Percentiles rank a stretch among this genome's conserved stretches.
These are phyloP conservation scores for Xylaria sp. DNA, from an alignment of 2,329 filamentous ascomycete genomes.

Conservation along the genomic window DNA sequence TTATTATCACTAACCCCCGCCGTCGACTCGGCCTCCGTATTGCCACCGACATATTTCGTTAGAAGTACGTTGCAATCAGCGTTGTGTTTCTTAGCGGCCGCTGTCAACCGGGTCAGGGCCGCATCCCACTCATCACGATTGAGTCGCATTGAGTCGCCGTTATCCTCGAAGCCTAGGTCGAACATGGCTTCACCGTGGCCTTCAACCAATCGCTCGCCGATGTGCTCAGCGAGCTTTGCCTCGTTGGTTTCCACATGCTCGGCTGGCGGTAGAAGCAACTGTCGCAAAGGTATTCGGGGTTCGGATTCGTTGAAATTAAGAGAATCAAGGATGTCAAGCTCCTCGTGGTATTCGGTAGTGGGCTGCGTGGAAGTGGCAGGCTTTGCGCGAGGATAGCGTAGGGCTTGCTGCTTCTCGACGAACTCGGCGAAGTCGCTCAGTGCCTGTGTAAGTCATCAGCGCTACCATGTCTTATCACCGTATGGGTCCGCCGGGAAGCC, in stretches of 20 bases:
- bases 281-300: constrained; percentile 71
- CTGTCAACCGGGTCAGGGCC: constrained; percentile 69
- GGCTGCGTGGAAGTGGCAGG: constrained; percentile 32
- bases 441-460: constrained; percentile 53
- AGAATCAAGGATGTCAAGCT: constrained; percentile 87
- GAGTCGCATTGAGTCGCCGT: constrained; percentile 82
- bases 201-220: constrained; percentile 75
- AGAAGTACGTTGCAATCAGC: constrained; percentile 83
- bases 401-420: constrained; percentile 88
- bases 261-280: constrained; percentile 69
- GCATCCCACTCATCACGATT: constrained; percentile 75
- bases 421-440: constrained; percentile 98
- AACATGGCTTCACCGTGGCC: constrained; percentile 90
- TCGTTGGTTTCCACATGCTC: constrained; percentile 62
- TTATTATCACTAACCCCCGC: constrained; percentile 57
- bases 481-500: constrained; percentile 33
- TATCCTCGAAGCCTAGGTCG: constrained; percentile 90
- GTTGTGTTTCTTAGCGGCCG: constrained; percentile 66
- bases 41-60: constrained; percentile 87
- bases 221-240: constrained; percentile 65
- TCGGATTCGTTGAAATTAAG: constrained; percentile 74
- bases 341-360: constrained; percentile 77
- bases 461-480: background rate
- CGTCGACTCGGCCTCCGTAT: constrained; percentile 69
- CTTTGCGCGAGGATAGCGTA: constrained; percentile 62